Percentiles rank a stretch among this genome's conserved stretches.
phyloP scores from a whole-genome alignment of 2,329 filamentous ascomycete species.

The Aspergillus ustus region DNA sequence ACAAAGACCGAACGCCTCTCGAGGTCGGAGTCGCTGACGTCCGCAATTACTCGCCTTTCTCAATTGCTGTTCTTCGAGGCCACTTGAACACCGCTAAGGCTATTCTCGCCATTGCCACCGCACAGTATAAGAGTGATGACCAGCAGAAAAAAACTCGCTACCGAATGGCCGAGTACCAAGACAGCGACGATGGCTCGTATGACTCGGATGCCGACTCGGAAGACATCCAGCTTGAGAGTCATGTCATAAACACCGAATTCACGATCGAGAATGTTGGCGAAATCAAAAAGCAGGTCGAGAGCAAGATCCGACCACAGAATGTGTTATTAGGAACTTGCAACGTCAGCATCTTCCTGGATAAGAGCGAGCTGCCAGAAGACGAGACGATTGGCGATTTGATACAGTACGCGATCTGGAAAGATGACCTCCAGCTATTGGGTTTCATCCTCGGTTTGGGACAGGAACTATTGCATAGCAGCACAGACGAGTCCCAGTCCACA shows the following conservation, averaged over 20 bases:
- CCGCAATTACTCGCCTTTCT: constrained; percentile 63
- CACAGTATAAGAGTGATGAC: constrained; percentile 67
- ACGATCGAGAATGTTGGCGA: constrained; percentile 78
- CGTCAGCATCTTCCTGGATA: constrained; percentile 30
- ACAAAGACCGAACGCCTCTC: constrained; percentile 62
- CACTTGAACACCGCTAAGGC: constrained; percentile 67
- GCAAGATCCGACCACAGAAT: constrained; percentile 59
- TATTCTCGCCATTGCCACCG: constrained; percentile 71
- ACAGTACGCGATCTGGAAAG: constrained; percentile 54
- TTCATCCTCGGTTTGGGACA: constrained; percentile 61
- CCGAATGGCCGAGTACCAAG: constrained; percentile 36
- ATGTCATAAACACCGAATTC: constrained; percentile 68
- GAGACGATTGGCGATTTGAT: constrained; percentile 33
- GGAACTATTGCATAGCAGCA: constrained; percentile 21
- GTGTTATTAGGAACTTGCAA: constrained; percentile 54
- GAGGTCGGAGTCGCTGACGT: constrained; percentile 65
- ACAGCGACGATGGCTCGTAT: constrained; percentile 44
- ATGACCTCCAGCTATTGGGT: constrained; percentile 60
- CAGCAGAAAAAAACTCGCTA: constrained; percentile 50
- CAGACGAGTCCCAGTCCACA: background rate
- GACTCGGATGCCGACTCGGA: constrained; percentile 29
- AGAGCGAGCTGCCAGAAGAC: background rate
- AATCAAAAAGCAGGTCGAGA: constrained; percentile 70
- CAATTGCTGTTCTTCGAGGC: constrained; percentile 68
- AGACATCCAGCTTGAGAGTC: constrained; percentile 42